Evolutionary conservation across 2,329 filamentous ascomycete species (phyloP).

Genomic region (Macroventuria anomochaeta): DNA sequence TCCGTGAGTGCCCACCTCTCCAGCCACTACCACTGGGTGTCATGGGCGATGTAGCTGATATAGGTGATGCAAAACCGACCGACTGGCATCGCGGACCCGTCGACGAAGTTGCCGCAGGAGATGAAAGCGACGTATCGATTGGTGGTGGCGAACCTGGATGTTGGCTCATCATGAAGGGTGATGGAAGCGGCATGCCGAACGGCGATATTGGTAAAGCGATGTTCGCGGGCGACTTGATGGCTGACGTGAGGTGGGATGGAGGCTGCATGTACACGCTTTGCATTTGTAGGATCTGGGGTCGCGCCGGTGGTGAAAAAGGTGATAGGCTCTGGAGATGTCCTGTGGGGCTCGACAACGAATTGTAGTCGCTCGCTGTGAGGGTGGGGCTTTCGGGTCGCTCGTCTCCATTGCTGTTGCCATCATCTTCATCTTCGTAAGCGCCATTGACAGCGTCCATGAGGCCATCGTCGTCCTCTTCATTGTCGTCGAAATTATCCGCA

Average conservation of each 20-base stretch:
- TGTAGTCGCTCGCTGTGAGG: constrained; percentile 40
- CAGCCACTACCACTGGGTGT: constrained; percentile 41
- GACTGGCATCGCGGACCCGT: constrained; percentile 36
- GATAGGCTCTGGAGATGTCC: constrained; percentile 14
- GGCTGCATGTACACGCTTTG: constrained; percentile 27
- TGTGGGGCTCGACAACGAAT: constrained; percentile 35
- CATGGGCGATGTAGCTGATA: constrained; percentile 42
- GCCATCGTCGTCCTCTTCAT: constrained; percentile 30
- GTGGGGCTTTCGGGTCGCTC: constrained; percentile 41
- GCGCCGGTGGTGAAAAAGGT: constrained; percentile 18
- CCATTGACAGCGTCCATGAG: constrained; percentile 41
- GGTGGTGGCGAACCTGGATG: constrained; percentile 28
- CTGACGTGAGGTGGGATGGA: constrained; percentile 10
- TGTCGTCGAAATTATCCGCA: constrained; percentile 25
- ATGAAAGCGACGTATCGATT: constrained; percentile 36
- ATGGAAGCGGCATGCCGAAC: constrained; percentile 33
- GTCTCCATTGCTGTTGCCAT: constrained; percentile 21
- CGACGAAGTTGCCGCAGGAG: constrained; percentile 28
- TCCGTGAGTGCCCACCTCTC: constrained; percentile 45
- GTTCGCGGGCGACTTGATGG: constrained; percentile 28
- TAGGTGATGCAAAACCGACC: constrained; percentile 41
- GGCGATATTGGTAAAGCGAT: constrained; percentile 33
- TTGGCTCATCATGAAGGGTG: constrained; percentile 32
- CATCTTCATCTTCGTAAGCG: constrained; percentile 29
- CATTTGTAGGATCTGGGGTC: constrained; percentile 29